These are phyloP conservation scores for Colletotrichum navitas DNA, from an alignment of 2,329 filamentous ascomycete species.

Conservation along the genomic window DNA sequence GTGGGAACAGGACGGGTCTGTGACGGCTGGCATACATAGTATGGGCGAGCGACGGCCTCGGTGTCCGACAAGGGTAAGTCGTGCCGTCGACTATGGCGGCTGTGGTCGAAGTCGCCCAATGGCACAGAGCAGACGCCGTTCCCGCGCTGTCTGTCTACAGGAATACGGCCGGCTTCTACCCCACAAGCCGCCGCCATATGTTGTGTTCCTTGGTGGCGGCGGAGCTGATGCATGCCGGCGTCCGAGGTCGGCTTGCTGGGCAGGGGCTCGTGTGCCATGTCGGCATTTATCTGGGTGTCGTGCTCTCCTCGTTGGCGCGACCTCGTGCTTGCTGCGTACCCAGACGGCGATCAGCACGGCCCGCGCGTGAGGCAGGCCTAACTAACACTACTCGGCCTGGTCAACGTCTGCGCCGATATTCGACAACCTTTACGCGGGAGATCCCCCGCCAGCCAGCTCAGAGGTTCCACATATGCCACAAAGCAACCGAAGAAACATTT, in stretches of 20 bases:
- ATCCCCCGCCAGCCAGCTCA: not conserved
- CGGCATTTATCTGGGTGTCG: not conserved
- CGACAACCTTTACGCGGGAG: not conserved
- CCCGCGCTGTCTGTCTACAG: conserved; percentile 4
- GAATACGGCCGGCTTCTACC: not conserved
- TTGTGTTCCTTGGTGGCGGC: not conserved
- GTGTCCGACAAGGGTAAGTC: not conserved
- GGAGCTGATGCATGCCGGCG: conserved; percentile 1
- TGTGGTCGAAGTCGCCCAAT: not conserved
- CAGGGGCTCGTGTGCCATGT: not conserved
- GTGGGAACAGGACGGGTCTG: not conserved
- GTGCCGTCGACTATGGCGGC: conserved; percentile 14
- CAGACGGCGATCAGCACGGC: not conserved
- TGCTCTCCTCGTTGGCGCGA: not conserved
- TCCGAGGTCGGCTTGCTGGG: not conserved
- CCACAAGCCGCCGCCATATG: not conserved
- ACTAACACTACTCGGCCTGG: not conserved
- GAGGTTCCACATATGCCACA: not conserved
- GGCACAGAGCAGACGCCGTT: not conserved
- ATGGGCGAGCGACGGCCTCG: not conserved
- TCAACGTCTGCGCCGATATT: not conserved
- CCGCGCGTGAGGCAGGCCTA: not conserved
- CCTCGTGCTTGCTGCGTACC: not conserved
- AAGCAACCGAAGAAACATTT: not conserved
- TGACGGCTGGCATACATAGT: not conserved